Base-by-base conservation (phyloP, 2,329 filamentous ascomycete genomes). In the Pseudogymnoascus sp. region DNA sequence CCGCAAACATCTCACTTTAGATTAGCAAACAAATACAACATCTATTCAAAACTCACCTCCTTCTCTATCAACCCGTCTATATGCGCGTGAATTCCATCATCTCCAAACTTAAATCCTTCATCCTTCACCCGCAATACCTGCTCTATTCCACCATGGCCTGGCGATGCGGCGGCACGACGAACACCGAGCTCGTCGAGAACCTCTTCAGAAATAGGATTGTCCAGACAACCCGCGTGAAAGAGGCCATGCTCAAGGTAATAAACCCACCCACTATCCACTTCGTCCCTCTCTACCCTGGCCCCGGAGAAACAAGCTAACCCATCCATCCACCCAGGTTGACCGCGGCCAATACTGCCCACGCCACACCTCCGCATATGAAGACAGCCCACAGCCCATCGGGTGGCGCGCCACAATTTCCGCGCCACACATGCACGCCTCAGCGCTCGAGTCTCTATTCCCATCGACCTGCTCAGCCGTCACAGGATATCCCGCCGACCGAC, bases 301-400 rank as follows among this genome's bases (percentile, higher is more conserved):
- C 14, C 60, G 14, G 38, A 16, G 16, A 50, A 21, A 35, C n/a
- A 66, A 40, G 14, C 37, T 35, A 28, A 62, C 14, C 42, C 28
- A 69, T 16, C 35, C 11, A 66, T 16, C 14, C 14, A 56, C 21
- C 18, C 67, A 92, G 87, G 91, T 97, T 72, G 93, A 99, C 75
- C 85, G 94, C 66, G 92, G 84, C 0, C 84, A 97, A 76, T 97
- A 93, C 76, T 84, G 89, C 12, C 89, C 90, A 3, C 71, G 82
- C 86, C 18, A 88, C 86, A 2, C 75, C 0, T 74, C 74, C 8
- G 85, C 94, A 2, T 97, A 97, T 75, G 79, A 84, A 69, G 88
- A 91, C 77, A 84, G 82, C 1, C 88, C 88, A 0, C 88, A 90
- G 73, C 73, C 79, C 64, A 89, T 91, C 72, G 87, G 88, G 59